Conservation (phyloP, 2,329 filamentous ascomycete species). For the Lasiodiplodia citricola region DNA sequence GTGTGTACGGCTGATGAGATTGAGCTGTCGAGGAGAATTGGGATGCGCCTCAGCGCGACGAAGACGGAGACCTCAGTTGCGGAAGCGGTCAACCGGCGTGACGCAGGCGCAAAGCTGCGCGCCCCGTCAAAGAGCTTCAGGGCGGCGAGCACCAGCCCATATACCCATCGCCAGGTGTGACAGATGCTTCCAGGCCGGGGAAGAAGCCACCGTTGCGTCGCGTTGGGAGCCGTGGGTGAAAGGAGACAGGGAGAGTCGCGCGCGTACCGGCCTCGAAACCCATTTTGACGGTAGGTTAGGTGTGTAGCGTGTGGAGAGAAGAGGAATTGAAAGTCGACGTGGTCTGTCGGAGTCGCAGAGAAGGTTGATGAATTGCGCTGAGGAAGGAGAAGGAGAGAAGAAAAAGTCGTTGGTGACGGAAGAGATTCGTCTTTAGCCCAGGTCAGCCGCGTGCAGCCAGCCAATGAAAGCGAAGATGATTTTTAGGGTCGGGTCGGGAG, state of each 20-base stretch:
- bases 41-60: not conserved
- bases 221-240: conserved; percentile 26
- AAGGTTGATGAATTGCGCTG: conserved; percentile 17
- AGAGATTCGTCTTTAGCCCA: conserved; percentile 22
- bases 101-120: conserved; percentile 15
- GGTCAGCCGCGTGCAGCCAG: conserved; percentile 15
- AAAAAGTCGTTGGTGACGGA: conserved; percentile 30
- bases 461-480: conserved; percentile 21
- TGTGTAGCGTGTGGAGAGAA: conserved; percentile 27
- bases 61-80: not conserved
- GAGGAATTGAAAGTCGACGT: conserved; percentile 18
- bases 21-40: not conserved
- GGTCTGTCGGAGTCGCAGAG: not conserved
- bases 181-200: not conserved
- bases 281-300: conserved; percentile 38
- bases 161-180: not conserved
- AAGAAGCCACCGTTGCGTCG: conserved; percentile 14
- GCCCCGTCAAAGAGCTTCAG: not conserved
- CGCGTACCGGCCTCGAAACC: conserved; percentile 47
- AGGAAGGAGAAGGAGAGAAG: conserved; percentile 32
- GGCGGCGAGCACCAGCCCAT: not conserved
- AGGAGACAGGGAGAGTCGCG: conserved; percentile 29
- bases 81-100: conserved; percentile 9
- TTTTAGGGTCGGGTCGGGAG: not conserved
- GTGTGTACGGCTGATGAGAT: not conserved